A percentile compares a stretch with the other conserved stretches of the same genome.
These are phyloP conservation scores for Gossypium longicalyx DNA, from an alignment of 345 rosid genomes.

Conservation along the genomic window DNA sequence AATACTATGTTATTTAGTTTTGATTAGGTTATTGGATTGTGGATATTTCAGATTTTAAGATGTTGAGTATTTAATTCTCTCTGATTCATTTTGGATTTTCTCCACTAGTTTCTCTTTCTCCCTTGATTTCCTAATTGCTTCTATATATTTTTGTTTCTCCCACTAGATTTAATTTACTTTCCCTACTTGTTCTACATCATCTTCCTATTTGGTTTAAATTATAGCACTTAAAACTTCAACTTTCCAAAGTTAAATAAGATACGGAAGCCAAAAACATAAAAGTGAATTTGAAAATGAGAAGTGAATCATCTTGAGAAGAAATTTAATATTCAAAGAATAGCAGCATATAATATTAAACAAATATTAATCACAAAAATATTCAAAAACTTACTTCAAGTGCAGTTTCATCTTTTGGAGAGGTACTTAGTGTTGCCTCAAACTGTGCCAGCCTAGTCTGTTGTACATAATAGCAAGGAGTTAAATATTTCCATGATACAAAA, in stretches of 20 bases:
- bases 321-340: not conserved
- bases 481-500: not conserved
- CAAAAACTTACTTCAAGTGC: constrained; percentile 74
- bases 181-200: not conserved
- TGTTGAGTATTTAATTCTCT: not conserved
- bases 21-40: not conserved
- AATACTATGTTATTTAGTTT: not conserved
- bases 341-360: not conserved
- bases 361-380: not conserved
- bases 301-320: not conserved
- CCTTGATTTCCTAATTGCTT: not conserved
- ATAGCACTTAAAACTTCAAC: not conserved
- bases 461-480: constrained; percentile 11
- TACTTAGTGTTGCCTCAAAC: constrained; percentile 54
- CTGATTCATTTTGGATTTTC: not conserved
- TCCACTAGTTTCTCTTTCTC: not conserved
- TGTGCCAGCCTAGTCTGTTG: constrained; percentile 73
- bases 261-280: not conserved
- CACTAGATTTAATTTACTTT: not conserved
- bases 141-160: not conserved
- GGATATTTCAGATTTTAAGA: not conserved
- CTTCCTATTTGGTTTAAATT: not conserved
- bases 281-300: not conserved
- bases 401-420: constrained; percentile 60
- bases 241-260: not conserved